phyloP scores from a whole-genome alignment of 306 rosid genomes.

The Neltuma alba region DNA sequence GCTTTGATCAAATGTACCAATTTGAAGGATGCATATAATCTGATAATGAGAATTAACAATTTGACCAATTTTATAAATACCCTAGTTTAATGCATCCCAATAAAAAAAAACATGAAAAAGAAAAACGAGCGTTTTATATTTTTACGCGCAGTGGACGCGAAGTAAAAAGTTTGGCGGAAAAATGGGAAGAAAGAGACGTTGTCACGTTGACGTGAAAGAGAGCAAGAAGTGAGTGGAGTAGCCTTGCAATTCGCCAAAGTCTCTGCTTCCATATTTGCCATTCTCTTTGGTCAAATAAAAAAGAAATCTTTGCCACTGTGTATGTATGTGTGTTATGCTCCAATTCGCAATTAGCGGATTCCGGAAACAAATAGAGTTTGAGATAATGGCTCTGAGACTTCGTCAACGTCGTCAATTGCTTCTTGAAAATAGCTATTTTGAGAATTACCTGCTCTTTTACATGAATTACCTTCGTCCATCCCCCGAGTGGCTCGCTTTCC shows the following conservation, averaged over 20 bases:
- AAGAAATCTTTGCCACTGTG: background rate
- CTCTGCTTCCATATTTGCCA: background rate
- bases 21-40: background rate
- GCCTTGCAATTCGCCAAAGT: conserved; percentile 38
- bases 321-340: conserved; percentile 3
- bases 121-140: background rate
- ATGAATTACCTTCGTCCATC: conserved; percentile 27
- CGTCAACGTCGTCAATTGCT: conserved; percentile 42
- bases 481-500: conserved; percentile 20
- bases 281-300: background rate
- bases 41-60: too few species aligned
- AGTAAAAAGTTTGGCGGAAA: conserved; percentile 11
- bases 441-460: conserved; percentile 40
- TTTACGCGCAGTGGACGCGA: background rate
- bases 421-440: conserved; percentile 36
- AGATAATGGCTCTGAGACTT: conserved; percentile 27
- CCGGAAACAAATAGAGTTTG: background rate
- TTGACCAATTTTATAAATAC: background rate
- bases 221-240: conserved; percentile 33
- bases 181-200: conserved; percentile 10
- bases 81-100: background rate
- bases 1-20: background rate
- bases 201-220: background rate
- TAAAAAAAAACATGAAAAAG: background rate
- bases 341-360: conserved; percentile 25